These are phyloP conservation scores for Beauveria bassiana DNA, from an alignment of 2,329 filamentous ascomycete species.

Conservation along the genomic window DNA sequence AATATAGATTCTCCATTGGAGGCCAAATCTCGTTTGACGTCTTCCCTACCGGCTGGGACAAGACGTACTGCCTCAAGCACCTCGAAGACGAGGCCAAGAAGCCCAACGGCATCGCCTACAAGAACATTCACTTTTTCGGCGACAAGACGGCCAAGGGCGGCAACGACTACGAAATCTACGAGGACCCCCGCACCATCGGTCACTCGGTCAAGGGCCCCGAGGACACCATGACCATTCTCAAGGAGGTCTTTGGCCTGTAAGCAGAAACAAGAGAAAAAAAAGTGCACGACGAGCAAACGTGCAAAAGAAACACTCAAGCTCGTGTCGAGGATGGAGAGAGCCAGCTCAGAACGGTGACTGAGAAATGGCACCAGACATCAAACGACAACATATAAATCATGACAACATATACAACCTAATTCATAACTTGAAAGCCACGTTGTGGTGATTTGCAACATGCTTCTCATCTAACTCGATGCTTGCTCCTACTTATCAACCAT, in stretches of 20 bases:
- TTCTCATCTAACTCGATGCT: background rate
- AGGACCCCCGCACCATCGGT: constrained; percentile 71
- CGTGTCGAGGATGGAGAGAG: background rate
- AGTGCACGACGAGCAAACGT: background rate
- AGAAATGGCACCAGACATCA: too few species aligned
- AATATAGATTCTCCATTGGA: constrained; percentile 67
- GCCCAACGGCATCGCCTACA: constrained; percentile 67
- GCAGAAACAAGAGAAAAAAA: background rate
- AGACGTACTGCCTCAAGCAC: constrained; percentile 91
- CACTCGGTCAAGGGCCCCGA: constrained; percentile 76
- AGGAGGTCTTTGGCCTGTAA: constrained; percentile 68
- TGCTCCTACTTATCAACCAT: background rate
- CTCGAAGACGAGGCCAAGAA: constrained; percentile 70
- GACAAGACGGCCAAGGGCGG: constrained; percentile 90
- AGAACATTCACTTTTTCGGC: constrained; percentile 93
- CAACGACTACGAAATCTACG: constrained; percentile 94
- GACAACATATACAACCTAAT: background rate
- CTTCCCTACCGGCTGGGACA: constrained; percentile 96
- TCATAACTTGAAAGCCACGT: background rate
- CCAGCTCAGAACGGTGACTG: background rate
- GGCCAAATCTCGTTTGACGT: constrained; percentile 98
- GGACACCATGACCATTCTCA: constrained; percentile 73
- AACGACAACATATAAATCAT: background rate
- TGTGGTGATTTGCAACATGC: background rate
- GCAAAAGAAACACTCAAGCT: background rate